Conservation (phyloP, 129 eudicot genomes). For the Helianthus tuberosus region DNA sequence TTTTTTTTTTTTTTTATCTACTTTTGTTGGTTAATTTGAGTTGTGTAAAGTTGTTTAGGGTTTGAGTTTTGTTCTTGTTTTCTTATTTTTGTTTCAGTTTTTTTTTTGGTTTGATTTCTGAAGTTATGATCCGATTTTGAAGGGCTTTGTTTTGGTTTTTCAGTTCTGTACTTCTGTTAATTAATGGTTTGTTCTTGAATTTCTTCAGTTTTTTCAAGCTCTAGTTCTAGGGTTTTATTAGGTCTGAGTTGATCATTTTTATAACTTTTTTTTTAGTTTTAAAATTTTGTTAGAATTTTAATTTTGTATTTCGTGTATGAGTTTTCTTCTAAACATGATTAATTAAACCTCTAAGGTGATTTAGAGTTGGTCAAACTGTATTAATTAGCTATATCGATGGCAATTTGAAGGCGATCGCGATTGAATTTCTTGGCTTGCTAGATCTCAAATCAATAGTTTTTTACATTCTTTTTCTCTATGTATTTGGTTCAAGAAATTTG, state of each 20-base stretch:
- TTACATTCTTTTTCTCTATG: neutral
- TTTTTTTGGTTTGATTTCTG: neutral
- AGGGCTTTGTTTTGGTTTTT: neutral
- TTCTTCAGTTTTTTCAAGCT: neutral
- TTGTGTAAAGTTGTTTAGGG: conserved; percentile 12
- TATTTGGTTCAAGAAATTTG: too few relatives aligned
- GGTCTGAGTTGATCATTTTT: neutral
- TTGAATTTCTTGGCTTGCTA: neutral
- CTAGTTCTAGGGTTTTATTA: conserved; percentile 28
- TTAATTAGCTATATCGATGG: neutral
- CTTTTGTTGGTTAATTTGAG: conserved; percentile 22
- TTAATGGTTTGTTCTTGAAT: neutral
- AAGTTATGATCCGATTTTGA: neutral
- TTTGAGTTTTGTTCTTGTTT: neutral
- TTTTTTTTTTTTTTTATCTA: too few relatives aligned
- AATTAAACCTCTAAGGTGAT: neutral
- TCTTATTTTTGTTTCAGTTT: neutral
- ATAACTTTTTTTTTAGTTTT: neutral
- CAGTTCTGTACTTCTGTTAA: too few relatives aligned
- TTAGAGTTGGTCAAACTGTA: neutral
- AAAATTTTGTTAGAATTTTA: neutral
- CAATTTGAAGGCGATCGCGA: neutral
- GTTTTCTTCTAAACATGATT: conserved; percentile 8
- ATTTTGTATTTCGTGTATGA: neutral
- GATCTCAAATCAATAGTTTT: neutral